Conservation (phyloP, 768 basidiomycete species). For the Phlegmacium glaucopus region DNA sequence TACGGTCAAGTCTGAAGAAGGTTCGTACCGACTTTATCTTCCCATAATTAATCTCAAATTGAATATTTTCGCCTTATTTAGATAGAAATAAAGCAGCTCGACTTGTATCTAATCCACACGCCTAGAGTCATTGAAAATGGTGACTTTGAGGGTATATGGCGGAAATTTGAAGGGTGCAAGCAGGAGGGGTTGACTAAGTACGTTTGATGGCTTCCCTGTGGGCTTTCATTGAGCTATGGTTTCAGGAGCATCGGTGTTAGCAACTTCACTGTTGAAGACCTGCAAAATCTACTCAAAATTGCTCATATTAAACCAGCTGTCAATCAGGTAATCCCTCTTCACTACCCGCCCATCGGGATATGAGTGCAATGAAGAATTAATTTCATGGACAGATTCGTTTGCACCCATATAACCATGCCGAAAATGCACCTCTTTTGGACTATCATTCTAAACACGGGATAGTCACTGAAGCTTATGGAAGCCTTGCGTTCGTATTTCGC, state of each 20-base stretch:
- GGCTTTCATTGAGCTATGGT: neutral
- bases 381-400: conserved; percentile 69
- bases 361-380: neutral
- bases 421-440: conserved; percentile 53
- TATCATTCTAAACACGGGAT: conserved; percentile 58
- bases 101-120: conserved; percentile 76
- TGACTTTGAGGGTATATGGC: conserved; percentile 45
- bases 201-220: conserved; percentile 8
- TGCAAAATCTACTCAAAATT: conserved; percentile 47
- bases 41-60: neutral
- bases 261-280: conserved; percentile 58
- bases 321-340: too few relatives aligned
- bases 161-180: conserved; percentile 52
- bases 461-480: conserved; percentile 69
- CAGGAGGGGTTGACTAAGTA: conserved; percentile 40
- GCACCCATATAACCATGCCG: conserved; percentile 65
- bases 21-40: conserved; percentile 27
- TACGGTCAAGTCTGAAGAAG: conserved; percentile 47
- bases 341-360: neutral
- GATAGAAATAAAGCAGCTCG: conserved; percentile 55
- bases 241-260: conserved; percentile 70
- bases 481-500: conserved; percentile 46
- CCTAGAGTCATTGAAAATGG: conserved; percentile 14
- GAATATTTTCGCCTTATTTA: conserved; percentile 29
- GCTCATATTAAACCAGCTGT: conserved; percentile 61